These are phyloP conservation scores for Marasmius sp. DNA, from an alignment of 1,284 basidiomycete species.

Conservation along the genomic window DNA sequence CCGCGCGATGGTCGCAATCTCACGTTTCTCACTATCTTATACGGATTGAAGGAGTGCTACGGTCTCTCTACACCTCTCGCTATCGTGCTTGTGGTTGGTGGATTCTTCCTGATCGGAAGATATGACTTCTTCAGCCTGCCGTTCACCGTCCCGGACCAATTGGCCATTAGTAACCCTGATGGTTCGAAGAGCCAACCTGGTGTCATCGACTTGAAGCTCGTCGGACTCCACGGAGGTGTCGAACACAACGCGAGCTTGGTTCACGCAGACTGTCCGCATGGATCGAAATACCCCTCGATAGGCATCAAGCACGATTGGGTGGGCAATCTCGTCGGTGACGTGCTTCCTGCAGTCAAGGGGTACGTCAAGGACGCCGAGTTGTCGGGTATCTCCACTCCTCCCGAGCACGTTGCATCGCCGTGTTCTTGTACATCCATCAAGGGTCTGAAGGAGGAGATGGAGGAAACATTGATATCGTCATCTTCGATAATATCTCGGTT, in stretches of 20 bases:
- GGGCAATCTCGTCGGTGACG: constrained; percentile 8
- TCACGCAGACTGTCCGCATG: constrained; percentile 8
- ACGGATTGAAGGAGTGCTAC: constrained; percentile 15
- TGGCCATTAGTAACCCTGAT: constrained; percentile 9
- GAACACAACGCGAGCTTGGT: constrained; percentile 22
- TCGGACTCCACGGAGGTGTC: constrained; percentile 16
- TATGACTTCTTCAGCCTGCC: constrained; percentile 8
- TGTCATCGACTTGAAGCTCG: constrained; percentile 13
- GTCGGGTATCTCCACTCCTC: not conserved
- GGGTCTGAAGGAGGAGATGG: not conserved
- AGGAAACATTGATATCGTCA: not conserved
- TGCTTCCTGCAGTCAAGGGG: constrained; percentile 6
- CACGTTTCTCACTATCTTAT: constrained; percentile 11
- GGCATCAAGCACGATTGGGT: constrained; percentile 10
- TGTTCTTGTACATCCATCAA: not conserved
- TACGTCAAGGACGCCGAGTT: not conserved
- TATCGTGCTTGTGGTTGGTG: constrained; percentile 13
- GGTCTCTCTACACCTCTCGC: constrained; percentile 16
- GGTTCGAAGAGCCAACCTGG: constrained; percentile 5
- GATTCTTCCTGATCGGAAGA: constrained; percentile 11
- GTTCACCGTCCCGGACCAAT: not conserved
- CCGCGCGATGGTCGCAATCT: no score
- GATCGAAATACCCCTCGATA: constrained; percentile 11
- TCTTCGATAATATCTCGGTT: not conserved
- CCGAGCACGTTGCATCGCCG: not conserved